Evolutionary conservation across 1,139 yeast genomes (phyloP).

Genomic region (Taphrina flavorubra): DNA sequence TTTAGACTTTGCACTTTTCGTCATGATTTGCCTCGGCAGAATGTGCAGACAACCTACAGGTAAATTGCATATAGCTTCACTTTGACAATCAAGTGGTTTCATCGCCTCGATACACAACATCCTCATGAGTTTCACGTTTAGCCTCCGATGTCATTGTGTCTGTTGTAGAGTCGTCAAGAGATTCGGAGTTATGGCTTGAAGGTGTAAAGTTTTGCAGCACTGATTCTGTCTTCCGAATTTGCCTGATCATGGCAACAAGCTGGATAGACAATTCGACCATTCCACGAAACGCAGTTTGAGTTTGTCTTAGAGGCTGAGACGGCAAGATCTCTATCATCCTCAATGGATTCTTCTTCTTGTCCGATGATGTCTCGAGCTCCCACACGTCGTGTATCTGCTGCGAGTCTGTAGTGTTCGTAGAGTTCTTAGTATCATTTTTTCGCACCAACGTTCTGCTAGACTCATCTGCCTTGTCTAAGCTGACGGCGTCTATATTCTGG

Average conservation of each 20-base stretch:
- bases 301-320: constrained; percentile 9
- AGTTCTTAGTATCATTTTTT: neutral
- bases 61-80: constrained; percentile 2
- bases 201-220: neutral
- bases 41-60: neutral
- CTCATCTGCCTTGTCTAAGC: too few species aligned
- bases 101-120: neutral
- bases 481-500: too few species aligned
- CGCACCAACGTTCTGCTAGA: too few species aligned
- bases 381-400: neutral
- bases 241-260: neutral
- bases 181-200: neutral
- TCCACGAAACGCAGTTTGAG: neutral
- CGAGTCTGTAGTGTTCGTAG: neutral
- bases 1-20: too few species aligned
- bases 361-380: neutral
- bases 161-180: neutral
- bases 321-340: constrained; percentile 18
- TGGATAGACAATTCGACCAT: neutral
- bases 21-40: too few species aligned
- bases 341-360: constrained; percentile 16
- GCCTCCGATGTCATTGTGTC: neutral
- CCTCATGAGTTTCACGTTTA: neutral
- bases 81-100: neutral
- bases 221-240: neutral